Base-by-base conservation (phyloP, 129 eudicot species). In the Ambrosia trifida region DNA sequence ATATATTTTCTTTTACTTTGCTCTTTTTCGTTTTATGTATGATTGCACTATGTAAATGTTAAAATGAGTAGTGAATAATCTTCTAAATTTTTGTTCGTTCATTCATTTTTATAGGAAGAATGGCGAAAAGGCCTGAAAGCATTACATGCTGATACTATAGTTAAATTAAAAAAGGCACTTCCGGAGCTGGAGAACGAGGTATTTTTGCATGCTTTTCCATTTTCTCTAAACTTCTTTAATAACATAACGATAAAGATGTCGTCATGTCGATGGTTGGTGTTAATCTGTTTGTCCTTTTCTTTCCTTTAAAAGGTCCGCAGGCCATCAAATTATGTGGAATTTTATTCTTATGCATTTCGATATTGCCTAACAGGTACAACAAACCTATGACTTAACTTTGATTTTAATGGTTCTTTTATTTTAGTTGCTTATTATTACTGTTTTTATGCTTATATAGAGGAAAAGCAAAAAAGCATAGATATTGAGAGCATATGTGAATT, bases 401-500 rank as follows among this genome's bases (percentile, higher is more conserved):
- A 60, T 16, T 17, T 46, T 71, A 53, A 11, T 10, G 3, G 50
- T 61, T 44, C 16, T 58, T 13, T 72, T 4, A 31, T 31, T 64
- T 28, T 36, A 31, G 36, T 36, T 56, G 49, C 17, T 36, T 57
- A n/a, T n/a, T 33, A 28, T 31, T 36, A 47, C 58, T 58, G 28
- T 76, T 75, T 58, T 35, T 44, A 43, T 73, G 44, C 31, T 69
- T 70, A 70, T 77, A 19, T 68, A 89, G 97, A 94, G 83, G 99
- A 94, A 76, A 94, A 87, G 79, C 99, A 94, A 80, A 94, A 90
- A 78, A 89, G 93, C 89, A 86, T 94, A 77, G 99, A 94, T 81
- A 87, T 87, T 67, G 99, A 90, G 78, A 89, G 93, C 84, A 83
- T 94, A 51, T 94, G 99, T 69, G 76, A 87, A 73, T 77, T 94